phyloP scores from a whole-genome alignment of 1,139 yeast genomes.

The Geotrichum citri-aurantii region DNA sequence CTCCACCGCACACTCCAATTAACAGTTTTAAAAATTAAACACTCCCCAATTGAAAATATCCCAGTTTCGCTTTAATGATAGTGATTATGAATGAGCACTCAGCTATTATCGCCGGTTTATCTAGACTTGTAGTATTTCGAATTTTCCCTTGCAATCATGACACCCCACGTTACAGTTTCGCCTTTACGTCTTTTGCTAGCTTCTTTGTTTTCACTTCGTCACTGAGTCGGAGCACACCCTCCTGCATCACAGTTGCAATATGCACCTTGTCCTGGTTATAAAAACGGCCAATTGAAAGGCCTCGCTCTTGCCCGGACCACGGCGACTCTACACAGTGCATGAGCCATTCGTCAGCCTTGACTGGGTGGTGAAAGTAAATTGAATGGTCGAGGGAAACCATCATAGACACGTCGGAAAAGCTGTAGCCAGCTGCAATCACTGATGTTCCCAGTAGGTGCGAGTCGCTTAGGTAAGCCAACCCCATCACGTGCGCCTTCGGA shows the following conservation, averaged over 20 bases:
- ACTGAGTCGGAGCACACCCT: constrained; percentile 37
- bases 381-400: constrained; percentile 65
- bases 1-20: too few species aligned
- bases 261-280: constrained; percentile 48
- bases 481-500: constrained; percentile 49
- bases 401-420: constrained; percentile 40
- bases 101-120: too few species aligned
- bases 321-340: constrained; percentile 47
- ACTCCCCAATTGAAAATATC: too few species aligned
- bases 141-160: too few species aligned
- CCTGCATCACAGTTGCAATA: constrained; percentile 62
- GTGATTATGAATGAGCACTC: too few species aligned
- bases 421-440: constrained; percentile 41
- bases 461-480: constrained; percentile 60
- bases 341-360: constrained; percentile 51
- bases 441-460: constrained; percentile 50
- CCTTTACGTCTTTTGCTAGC: not conserved
- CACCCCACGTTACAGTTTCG: not conserved
- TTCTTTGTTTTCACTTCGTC: constrained; percentile 1
- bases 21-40: too few species aligned
- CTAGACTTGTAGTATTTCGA: too few species aligned
- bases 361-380: constrained; percentile 58
- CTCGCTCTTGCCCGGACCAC: constrained; percentile 51
- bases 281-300: constrained; percentile 55
- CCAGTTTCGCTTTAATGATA: too few species aligned